Evolutionary conservation across 192 early-diverging fungal species (phyloP).

Genomic region (Kappamyces sp.): DNA sequence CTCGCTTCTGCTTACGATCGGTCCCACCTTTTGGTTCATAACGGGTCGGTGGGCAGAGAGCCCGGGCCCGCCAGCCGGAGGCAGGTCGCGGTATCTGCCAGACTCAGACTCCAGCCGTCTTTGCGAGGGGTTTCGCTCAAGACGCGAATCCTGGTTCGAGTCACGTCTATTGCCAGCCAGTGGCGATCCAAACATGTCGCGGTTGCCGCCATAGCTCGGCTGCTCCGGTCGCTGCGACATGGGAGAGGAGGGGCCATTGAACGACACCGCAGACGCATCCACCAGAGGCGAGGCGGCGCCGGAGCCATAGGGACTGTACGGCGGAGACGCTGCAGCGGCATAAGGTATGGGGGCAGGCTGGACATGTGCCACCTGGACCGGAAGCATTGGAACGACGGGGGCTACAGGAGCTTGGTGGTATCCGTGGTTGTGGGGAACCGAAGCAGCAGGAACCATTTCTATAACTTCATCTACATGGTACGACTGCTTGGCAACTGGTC

Average conservation of each 20-base stretch:
- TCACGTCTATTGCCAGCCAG: background rate
- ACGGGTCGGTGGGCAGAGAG: constrained; percentile 8
- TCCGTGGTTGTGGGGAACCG: background rate
- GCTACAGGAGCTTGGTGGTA: background rate
- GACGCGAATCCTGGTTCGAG: background rate
- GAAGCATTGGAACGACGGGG: background rate
- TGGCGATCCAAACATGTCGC: background rate
- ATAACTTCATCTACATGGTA: constrained; percentile 6
- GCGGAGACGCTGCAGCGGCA: background rate
- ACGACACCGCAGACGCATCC: too few species aligned
- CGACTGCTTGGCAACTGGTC: background rate
- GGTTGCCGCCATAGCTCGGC: constrained; percentile 3
- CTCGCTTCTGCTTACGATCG: background rate
- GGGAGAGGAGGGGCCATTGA: too few species aligned
- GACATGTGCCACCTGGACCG: background rate
- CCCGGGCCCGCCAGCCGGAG: background rate
- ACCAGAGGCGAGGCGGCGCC: too few species aligned
- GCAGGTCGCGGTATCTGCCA: too few species aligned
- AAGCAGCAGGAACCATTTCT: constrained; percentile 7
- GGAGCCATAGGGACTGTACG: background rate
- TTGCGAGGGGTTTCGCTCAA: background rate
- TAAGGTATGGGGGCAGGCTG: constrained; percentile 1
- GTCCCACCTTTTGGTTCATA: constrained; percentile 12
- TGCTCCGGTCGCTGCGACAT: background rate
- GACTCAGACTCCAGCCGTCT: too few species aligned